Percentiles rank a stretch among this genome's conserved stretches.
These are phyloP conservation scores for Solanum ossicruentum DNA, from an alignment of 257 asterid species.

Conservation along the genomic window DNA sequence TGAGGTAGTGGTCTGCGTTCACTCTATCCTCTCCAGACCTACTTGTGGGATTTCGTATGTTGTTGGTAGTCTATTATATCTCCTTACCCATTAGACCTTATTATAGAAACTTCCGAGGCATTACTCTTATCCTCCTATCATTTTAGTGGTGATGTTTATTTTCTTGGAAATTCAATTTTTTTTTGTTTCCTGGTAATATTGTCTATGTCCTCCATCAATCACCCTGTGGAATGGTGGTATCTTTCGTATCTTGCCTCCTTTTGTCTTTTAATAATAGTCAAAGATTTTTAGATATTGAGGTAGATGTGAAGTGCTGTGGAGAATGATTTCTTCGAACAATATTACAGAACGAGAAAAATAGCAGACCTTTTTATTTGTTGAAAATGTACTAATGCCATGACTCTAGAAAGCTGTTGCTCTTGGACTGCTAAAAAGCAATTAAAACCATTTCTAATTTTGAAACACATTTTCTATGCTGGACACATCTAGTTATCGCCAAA, in stretches of 20 bases:
- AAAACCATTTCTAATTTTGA: neutral
- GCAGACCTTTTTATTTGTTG: neutral
- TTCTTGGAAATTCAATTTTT: neutral
- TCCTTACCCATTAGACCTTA: neutral
- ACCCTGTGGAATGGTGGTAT: neutral
- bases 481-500: neutral
- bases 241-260: neutral
- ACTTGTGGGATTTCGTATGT: too few species aligned
- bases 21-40: too few species aligned
- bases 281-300: neutral
- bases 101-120: neutral
- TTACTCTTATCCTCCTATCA: neutral
- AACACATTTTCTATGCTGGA: neutral
- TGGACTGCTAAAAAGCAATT: neutral
- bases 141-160: neutral
- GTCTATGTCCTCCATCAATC: neutral
- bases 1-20: too few species aligned
- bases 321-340: neutral
- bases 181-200: neutral
- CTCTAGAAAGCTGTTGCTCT: neutral
- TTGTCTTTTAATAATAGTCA: neutral
- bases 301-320: neutral
- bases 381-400: neutral
- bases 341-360: neutral
- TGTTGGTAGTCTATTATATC: too few species aligned